These are phyloP conservation scores for Stephanocyclus meneghinianus DNA, from an alignment of 352 stramenopile genomes.

Conservation along the genomic window DNA sequence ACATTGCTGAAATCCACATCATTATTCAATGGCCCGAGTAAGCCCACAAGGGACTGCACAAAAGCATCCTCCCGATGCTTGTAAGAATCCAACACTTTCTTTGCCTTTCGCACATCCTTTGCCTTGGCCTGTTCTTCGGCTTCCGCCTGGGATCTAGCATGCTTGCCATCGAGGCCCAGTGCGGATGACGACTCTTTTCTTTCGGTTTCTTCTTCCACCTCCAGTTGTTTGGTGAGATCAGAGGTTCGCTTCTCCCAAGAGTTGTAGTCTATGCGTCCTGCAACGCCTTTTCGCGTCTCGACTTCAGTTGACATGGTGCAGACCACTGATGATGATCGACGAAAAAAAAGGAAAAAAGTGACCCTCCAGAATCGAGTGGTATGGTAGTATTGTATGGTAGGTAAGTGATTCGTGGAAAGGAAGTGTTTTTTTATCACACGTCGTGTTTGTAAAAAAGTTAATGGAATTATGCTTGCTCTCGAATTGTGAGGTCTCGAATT, in stretches of 20 bases:
- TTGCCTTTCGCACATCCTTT: conserved; percentile 56
- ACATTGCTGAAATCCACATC: conserved; percentile 5
- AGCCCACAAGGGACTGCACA: conserved; percentile 33
- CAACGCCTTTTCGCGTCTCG: conserved; percentile 44
- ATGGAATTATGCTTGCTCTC: too few relatives aligned
- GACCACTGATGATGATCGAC: background rate
- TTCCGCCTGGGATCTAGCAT: conserved; percentile 64
- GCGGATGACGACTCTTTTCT: conserved; percentile 29
- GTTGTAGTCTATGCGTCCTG: conserved; percentile 74
- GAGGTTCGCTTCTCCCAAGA: conserved; percentile 70
- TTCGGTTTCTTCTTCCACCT: conserved; percentile 66
- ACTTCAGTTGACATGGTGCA: background rate
- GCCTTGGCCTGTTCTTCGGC: conserved; percentile 73
- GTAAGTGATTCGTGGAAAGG: too few relatives aligned
- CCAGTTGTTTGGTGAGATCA: conserved; percentile 56
- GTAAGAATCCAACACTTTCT: conserved; percentile 72
- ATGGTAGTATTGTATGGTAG: too few relatives aligned
- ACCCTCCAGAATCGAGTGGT: too few relatives aligned
- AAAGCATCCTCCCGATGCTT: conserved; percentile 67
- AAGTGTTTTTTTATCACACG: too few relatives aligned
- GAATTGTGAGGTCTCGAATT: too few relatives aligned
- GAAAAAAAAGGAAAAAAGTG: background rate
- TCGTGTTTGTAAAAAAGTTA: too few relatives aligned
- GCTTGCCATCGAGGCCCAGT: conserved; percentile 75
- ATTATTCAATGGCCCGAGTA: conserved; percentile 49